phyloP scores from a whole-genome alignment of 768 basidiomycete species.

The Asterophora parasitica region DNA sequence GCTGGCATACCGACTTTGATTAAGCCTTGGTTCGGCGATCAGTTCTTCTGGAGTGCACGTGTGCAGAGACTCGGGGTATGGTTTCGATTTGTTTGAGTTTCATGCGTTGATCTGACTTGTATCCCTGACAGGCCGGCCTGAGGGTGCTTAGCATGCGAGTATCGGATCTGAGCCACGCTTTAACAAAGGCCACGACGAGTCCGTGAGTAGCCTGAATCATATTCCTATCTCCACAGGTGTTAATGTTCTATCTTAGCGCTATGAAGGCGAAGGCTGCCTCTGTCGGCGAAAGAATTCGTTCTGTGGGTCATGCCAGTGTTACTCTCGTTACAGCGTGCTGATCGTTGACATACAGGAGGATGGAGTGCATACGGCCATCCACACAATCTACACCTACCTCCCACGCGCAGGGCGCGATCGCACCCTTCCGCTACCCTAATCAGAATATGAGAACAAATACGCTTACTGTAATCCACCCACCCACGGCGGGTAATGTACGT shows the following conservation, averaged over 20 bases:
- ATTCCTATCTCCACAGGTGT: background rate
- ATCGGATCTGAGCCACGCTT: slow-evolving; percentile 47
- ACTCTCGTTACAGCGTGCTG: background rate
- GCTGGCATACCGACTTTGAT: slow-evolving; percentile 65
- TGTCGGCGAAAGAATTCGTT: slow-evolving; percentile 31
- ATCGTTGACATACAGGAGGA: slow-evolving; percentile 37
- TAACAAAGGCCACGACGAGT: slow-evolving; percentile 50
- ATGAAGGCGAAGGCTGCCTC: slow-evolving; percentile 60
- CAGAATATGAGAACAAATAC: background rate
- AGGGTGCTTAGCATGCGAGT: slow-evolving; percentile 42
- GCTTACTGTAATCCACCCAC: no score
- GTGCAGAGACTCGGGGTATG: slow-evolving; percentile 58
- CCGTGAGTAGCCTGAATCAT: slow-evolving; percentile 29
- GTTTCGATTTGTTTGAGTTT: slow-evolving; percentile 1
- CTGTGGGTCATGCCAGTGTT: slow-evolving; percentile 24
- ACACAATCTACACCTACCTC: slow-evolving; percentile 52
- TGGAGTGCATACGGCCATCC: slow-evolving; percentile 54
- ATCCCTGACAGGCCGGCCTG: slow-evolving; percentile 38
- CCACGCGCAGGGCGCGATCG: slow-evolving; percentile 23
- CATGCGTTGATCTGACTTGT: background rate
- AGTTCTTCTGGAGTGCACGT: slow-evolving; percentile 62
- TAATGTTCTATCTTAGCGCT: slow-evolving; percentile 19
- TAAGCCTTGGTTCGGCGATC: slow-evolving; percentile 69
- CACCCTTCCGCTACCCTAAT: slow-evolving; percentile 18
- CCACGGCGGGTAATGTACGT: no score